Percentiles rank a stretch among this genome's conserved stretches.
Conservation (phyloP, 768 basidiomycete genomes). For the Rhodotorula paludigena region DNA sequence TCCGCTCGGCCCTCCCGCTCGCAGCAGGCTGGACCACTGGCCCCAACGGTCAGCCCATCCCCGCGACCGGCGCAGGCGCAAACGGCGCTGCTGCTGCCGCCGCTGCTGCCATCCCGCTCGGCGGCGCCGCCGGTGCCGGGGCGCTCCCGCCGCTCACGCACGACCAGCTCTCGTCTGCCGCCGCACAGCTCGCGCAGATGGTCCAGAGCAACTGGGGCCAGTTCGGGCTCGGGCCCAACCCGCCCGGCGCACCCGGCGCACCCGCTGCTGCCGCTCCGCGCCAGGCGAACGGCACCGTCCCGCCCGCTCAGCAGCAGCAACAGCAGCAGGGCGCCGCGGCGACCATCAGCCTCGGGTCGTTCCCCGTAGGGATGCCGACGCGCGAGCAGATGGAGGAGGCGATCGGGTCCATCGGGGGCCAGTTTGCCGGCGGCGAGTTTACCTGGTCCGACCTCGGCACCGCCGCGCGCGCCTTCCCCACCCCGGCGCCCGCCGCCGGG, state of each 20-base stretch:
- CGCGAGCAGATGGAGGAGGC: slow-evolving; percentile 40
- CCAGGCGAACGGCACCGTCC: slow-evolving; percentile 12
- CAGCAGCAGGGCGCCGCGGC: slow-evolving; percentile 7
- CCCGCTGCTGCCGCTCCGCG: not conserved
- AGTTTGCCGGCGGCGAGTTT: slow-evolving; percentile 32
- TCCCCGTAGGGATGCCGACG: slow-evolving; percentile 41
- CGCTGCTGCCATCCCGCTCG: not conserved
- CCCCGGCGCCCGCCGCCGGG: not conserved
- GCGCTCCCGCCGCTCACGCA: slow-evolving; percentile 41
- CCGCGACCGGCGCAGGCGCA: slow-evolving; percentile 1
- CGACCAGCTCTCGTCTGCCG: slow-evolving; percentile 42
- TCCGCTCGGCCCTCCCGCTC: slow-evolving; percentile 54
- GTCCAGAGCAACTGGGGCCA: slow-evolving; percentile 42
- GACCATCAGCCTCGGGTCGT: slow-evolving; percentile 40
- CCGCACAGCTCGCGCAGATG: slow-evolving; percentile 43
- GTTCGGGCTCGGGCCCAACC: slow-evolving; percentile 39
- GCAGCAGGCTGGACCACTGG: slow-evolving; percentile 42
- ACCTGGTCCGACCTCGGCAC: slow-evolving; percentile 19
- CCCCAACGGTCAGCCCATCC: slow-evolving; percentile 31
- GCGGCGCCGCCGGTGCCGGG: slow-evolving; percentile 1
- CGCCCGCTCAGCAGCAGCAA: not conserved
- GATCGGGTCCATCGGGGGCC: slow-evolving; percentile 31
- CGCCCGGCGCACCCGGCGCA: slow-evolving; percentile 51
- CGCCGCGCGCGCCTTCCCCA: slow-evolving; percentile 13
- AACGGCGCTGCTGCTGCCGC: slow-evolving; percentile 1